A percentile compares a stretch with the other conserved stretches of the same genome.
Conservation (phyloP, 2,329 filamentous ascomycete species). For the Neonectria coccinea region DNA sequence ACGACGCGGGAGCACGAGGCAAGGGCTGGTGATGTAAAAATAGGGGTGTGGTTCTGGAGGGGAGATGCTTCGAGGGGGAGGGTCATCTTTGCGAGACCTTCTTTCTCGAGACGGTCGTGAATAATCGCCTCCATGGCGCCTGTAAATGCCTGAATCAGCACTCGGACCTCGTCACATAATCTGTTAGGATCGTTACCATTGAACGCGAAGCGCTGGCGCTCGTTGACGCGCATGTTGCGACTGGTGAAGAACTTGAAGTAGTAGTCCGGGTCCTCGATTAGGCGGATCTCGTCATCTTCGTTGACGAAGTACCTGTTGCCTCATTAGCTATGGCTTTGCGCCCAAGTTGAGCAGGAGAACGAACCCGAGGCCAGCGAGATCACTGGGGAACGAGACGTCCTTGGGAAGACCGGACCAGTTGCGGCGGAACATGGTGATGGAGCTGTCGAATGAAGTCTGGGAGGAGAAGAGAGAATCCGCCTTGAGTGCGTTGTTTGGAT, state of each 20-base stretch:
- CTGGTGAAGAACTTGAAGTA: constrained; percentile 82
- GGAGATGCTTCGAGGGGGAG: constrained; percentile 68
- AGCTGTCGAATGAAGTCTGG: not conserved
- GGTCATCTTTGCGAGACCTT: constrained; percentile 69
- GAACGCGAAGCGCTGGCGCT: constrained; percentile 78
- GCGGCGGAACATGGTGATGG: constrained; percentile 76
- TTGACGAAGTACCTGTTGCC: constrained; percentile 80
- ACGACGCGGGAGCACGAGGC: constrained; percentile 71
- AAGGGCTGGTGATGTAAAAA: constrained; percentile 70
- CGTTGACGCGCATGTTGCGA: constrained; percentile 81
- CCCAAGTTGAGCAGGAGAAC: constrained; percentile 1
- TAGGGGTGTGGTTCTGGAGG: constrained; percentile 71
- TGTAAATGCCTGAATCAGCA: constrained; percentile 49
- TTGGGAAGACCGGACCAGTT: constrained; percentile 74
- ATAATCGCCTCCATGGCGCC: constrained; percentile 73
- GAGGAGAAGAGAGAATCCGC: not conserved
- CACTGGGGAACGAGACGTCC: constrained; percentile 73
- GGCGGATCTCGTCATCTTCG: constrained; percentile 78
- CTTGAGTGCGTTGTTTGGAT: not conserved
- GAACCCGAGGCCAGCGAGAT: constrained; percentile 79
- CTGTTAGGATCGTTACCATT: constrained; percentile 65
- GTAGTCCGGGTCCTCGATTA: constrained; percentile 72
- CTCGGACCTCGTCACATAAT: rapidly evolving
- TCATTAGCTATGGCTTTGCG: not conserved
- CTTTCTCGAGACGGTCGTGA: constrained; percentile 67